phyloP scores from a whole-genome alignment of 1,284 basidiomycete species.

The Cryptococcus wingfieldii region DNA sequence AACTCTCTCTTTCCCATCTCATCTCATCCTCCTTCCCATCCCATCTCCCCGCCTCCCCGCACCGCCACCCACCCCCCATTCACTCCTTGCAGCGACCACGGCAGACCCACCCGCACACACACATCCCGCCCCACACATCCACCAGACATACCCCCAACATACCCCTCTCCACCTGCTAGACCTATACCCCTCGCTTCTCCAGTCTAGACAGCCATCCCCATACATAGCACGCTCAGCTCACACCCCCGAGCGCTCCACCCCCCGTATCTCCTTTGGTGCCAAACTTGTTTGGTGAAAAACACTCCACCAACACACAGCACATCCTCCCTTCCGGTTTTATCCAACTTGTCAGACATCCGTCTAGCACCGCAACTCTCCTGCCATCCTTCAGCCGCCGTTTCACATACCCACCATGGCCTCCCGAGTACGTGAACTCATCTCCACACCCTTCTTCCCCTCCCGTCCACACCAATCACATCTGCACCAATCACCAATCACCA shows the following conservation, averaged over 20 bases:
- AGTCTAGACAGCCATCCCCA: no score
- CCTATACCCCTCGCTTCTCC: no score
- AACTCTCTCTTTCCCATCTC: not conserved
- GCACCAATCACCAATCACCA: not conserved
- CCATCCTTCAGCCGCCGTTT: not conserved
- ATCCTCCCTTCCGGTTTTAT: not conserved
- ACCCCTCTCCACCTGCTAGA: no score
- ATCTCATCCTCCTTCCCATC: not conserved
- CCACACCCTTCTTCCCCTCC: not conserved
- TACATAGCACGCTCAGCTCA: no score
- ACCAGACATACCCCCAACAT: no score
- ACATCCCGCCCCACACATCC: no score
- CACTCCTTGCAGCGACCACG: not conserved
- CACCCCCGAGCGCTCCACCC: no score
- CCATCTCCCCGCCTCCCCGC: not conserved
- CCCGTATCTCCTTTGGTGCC: not conserved
- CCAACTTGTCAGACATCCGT: slow-evolving; percentile 1
- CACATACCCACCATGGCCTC: slow-evolving; percentile 21
- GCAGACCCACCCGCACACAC: no score
- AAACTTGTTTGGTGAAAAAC: not conserved
- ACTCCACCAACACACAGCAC: not conserved
- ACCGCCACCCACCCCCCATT: not conserved
- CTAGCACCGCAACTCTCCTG: not conserved
- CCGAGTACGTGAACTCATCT: slow-evolving; percentile 18
- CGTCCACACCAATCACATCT: not conserved